These are phyloP conservation scores for Hyaloscypha hepaticicola DNA, from an alignment of 495 filamentous ascomycete species.

Conservation along the genomic window DNA sequence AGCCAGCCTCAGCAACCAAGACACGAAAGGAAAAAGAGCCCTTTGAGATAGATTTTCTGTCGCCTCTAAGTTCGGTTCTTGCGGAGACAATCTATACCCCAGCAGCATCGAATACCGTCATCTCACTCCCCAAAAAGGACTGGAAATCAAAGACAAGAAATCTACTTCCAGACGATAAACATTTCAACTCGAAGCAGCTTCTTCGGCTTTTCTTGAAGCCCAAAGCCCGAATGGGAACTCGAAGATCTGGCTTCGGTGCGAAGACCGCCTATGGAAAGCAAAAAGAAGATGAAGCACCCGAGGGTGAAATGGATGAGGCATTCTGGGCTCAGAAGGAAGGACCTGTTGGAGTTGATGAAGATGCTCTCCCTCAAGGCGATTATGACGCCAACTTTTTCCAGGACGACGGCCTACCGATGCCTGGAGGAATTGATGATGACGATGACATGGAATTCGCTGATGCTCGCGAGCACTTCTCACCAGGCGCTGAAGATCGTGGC, in stretches of 20 bases:
- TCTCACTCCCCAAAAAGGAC: conserved; percentile 85
- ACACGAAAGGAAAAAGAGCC: conserved; percentile 91
- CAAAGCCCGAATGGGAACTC: conserved; percentile 69
- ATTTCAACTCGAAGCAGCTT: conserved; percentile 92
- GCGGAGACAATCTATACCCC: conserved; percentile 84
- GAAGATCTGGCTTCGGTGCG: conserved; percentile 36
- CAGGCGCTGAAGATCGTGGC: conserved; percentile 56
- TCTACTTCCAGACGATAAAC: conserved; percentile 94
- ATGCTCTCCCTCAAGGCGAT: conserved; percentile 57
- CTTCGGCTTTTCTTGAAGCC: conserved; percentile 92
- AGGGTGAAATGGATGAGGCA: conserved; percentile 85
- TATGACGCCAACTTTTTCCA: conserved; percentile 99
- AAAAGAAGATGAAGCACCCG: conserved; percentile 53
- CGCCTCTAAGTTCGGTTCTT: conserved; percentile 64
- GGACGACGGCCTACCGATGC: conserved; percentile 82
- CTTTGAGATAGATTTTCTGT: conserved; percentile 88
- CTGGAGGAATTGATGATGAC: conserved; percentile 66
- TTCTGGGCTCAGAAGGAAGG: conserved; percentile 88
- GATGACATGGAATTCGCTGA: conserved; percentile 87
- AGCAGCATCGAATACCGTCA: conserved; percentile 74
- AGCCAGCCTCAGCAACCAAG: conserved; percentile 53
- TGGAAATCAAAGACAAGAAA: conserved; percentile 94
- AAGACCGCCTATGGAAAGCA: conserved; percentile 41
- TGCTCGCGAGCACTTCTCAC: conserved; percentile 85
- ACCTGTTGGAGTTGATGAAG: conserved; percentile 42